Base-by-base conservation (phyloP, 148 eudicot species). In the Rhododendron ovatum region DNA sequence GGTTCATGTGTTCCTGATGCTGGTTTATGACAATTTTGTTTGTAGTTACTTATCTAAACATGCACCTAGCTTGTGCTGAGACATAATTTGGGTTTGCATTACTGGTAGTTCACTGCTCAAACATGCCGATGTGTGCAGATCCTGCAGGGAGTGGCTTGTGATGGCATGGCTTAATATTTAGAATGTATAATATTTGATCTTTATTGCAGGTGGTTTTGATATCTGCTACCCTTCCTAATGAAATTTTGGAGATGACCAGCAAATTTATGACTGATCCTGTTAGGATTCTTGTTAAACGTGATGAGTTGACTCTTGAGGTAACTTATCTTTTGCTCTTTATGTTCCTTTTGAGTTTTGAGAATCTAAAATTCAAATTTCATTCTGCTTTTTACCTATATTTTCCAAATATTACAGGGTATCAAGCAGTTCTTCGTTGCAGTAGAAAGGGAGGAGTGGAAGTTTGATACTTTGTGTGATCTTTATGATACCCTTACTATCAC, bases 191-290 rank as follows among this genome's bases (percentile, higher is more conserved):
- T 83, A 26, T 35, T 48, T 74, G 33, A 51, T 24, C 82, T 47
- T 63, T 63, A 20, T 85, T 88, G 80, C 86, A 96, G 99, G 98
- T 95, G 85, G 96, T 93, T 84, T 87, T 96, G 91, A 95, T 96
- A 50, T 96, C 99, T 86, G 98, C 99, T 50, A 96, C 99, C 5
- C 98, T 96, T 84, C 99, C 99, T 57, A 96, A 96, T 93, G 99
- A 96, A 88, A 96, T 96, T 90, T 75, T 96, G 90, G 99, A 96
- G 95, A 96, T 96, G 0, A 96, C 99, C 81, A 93, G 92, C 93
- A 96, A 96, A 87, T 96, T 96, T 87, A 96, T 96, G 99, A 93
- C 98, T 24, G 99, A 96, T 88, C 99, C 98, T 82, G 95, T 96
- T 81, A 89, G 98, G 57, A 96, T 96, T 88, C 98, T 95, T 81